These are phyloP conservation scores for Clonostachys byssicola DNA, from an alignment of 2,329 filamentous ascomycete species.

Conservation along the genomic window DNA sequence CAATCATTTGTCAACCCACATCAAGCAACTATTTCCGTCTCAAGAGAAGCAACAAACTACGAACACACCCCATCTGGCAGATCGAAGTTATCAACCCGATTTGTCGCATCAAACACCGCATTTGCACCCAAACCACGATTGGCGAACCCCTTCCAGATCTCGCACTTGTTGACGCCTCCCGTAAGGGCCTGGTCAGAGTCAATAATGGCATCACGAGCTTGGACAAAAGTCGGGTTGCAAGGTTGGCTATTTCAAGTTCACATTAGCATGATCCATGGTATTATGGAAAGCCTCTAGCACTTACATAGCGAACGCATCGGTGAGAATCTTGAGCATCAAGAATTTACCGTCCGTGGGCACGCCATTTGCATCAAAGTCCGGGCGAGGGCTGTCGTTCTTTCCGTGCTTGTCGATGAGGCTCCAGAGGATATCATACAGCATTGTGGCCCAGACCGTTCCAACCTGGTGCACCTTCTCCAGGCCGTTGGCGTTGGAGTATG, in stretches of 20 bases:
- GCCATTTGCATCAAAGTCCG: slow-evolving; percentile 26
- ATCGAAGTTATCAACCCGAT: slow-evolving; percentile 1
- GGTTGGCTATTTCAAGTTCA: slow-evolving; percentile 25
- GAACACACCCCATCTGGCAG: slow-evolving; percentile 1
- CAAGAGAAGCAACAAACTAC: too few species aligned
- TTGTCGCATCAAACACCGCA: slow-evolving; percentile 11
- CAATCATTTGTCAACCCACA: too few species aligned
- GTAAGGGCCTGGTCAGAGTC: slow-evolving; percentile 44
- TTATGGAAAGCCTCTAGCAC: not conserved
- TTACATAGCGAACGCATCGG: slow-evolving; percentile 1
- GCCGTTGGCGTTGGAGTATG: slow-evolving; percentile 32
- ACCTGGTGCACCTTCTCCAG: slow-evolving; percentile 30
- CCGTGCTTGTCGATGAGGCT: slow-evolving; percentile 46
- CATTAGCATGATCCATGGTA: too few species aligned
- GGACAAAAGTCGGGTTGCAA: slow-evolving; percentile 43
- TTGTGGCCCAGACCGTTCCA: slow-evolving; percentile 39
- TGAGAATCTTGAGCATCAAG: slow-evolving; percentile 30
- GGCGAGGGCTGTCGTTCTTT: slow-evolving; percentile 29
- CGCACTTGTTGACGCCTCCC: slow-evolving; percentile 37
- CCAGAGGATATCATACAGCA: slow-evolving; percentile 48
- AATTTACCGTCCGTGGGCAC: slow-evolving; percentile 42
- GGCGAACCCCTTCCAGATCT: slow-evolving; percentile 45
- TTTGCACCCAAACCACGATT: slow-evolving; percentile 41
- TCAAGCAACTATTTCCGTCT: too few species aligned
- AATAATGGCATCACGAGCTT: slow-evolving; percentile 42